These are phyloP conservation scores for Panaeolus papilionaceus DNA, from an alignment of 768 basidiomycete genomes.

Conservation along the genomic window DNA sequence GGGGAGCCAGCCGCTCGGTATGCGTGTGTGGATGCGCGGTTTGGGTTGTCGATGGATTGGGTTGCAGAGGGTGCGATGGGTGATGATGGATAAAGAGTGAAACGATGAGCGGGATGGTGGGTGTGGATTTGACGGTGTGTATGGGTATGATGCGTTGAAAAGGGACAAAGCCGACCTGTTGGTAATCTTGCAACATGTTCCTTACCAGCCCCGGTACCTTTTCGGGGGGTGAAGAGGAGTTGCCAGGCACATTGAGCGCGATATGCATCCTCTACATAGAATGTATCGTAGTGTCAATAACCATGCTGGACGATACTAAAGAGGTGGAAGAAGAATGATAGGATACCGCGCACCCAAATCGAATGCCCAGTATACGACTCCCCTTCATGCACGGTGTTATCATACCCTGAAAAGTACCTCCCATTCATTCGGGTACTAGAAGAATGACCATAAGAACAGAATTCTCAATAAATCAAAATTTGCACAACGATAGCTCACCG, in stretches of 20 bases:
- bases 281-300: not conserved
- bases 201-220: slow-evolving; percentile 76
- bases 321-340: no score
- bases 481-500: not conserved
- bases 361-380: slow-evolving; percentile 80
- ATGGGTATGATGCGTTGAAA: no score
- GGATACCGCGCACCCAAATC: slow-evolving; percentile 60
- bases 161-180: slow-evolving; percentile 47
- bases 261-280: slow-evolving; percentile 64
- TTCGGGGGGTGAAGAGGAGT: slow-evolving; percentile 72
- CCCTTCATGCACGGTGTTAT: slow-evolving; percentile 64
- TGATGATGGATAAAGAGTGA: no score
- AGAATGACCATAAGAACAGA: no score
- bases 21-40: no score
- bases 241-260: slow-evolving; percentile 83
- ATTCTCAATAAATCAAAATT: no score
- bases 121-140: no score
- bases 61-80: no score
- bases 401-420: slow-evolving; percentile 80
- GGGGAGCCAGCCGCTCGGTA: slow-evolving; percentile 77
- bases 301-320: no score
- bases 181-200: slow-evolving; percentile 83
- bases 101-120: no score
- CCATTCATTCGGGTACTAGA: slow-evolving; percentile 78
- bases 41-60: no score